These are phyloP conservation scores for Taphrina pruni DNA, from an alignment of 1,139 yeast genomes.

Conservation along the genomic window DNA sequence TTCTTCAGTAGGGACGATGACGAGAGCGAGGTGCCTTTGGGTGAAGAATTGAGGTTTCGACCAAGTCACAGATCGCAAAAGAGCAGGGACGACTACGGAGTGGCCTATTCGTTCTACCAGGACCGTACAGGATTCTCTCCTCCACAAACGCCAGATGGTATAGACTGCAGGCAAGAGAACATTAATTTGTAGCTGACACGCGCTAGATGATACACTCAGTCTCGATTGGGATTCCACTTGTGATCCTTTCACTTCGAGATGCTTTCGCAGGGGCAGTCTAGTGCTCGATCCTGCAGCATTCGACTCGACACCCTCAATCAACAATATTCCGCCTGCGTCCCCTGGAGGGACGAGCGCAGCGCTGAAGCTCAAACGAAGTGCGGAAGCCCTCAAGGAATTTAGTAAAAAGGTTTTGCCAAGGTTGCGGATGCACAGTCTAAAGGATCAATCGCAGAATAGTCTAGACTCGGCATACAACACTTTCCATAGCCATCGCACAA, in stretches of 20 bases:
- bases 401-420: slow-evolving; percentile 31
- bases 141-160: slow-evolving; percentile 28
- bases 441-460: not conserved
- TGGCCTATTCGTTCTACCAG: slow-evolving; percentile 21
- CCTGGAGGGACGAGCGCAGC: slow-evolving; percentile 28
- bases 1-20: slow-evolving; percentile 14
- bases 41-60: slow-evolving; percentile 6
- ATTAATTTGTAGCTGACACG: slow-evolving; percentile 1
- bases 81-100: slow-evolving; percentile 21
- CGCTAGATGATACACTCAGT: slow-evolving; percentile 21
- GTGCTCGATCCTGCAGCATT: slow-evolving; percentile 37
- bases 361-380: slow-evolving; percentile 25
- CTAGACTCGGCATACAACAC: not conserved
- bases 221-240: slow-evolving; percentile 39
- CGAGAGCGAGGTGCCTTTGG: not conserved
- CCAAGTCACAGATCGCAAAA: not conserved
- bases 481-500: not conserved
- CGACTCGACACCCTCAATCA: slow-evolving; percentile 37
- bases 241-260: slow-evolving; percentile 32
- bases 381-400: slow-evolving; percentile 33
- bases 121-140: slow-evolving; percentile 4
- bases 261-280: slow-evolving; percentile 38
- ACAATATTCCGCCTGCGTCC: slow-evolving; percentile 8
- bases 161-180: not conserved
- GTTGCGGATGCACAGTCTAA: not conserved